Evolutionary conservation across 176 grass and related monocot genomes (phyloP).

Genomic region (Rhynchospora breviuscula): DNA sequence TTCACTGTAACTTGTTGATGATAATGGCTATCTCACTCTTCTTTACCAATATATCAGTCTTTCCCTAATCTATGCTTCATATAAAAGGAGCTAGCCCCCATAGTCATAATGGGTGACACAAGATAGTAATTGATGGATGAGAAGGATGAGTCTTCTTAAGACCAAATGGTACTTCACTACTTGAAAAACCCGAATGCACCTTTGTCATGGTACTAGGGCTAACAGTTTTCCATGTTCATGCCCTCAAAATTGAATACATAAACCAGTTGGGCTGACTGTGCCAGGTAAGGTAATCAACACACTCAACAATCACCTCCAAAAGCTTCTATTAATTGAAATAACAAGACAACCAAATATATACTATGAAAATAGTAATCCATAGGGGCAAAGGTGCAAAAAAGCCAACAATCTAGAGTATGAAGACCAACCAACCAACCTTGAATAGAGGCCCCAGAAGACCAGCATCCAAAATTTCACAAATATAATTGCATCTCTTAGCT

Average conservation of each 20-base stretch:
- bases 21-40: neutral
- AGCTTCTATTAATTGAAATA: slow-evolving; percentile 9
- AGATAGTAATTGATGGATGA: neutral
- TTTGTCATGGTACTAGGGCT: neutral
- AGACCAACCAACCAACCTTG: slow-evolving; percentile 35
- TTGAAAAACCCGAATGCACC: neutral
- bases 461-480: slow-evolving; percentile 79
- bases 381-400: neutral
- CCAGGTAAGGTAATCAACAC: neutral
- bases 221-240: neutral
- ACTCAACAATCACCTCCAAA: slow-evolving; percentile 14
- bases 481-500: slow-evolving; percentile 48
- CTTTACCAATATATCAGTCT: neutral
- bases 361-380: neutral
- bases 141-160: no score
- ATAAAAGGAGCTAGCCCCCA: neutral
- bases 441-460: slow-evolving; percentile 63
- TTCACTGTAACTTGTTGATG: no score
- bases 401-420: slow-evolving; percentile 5
- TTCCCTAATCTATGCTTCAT: neutral
- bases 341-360: slow-evolving; percentile 14
- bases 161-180: neutral
- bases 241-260: neutral
- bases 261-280: neutral
- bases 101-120: neutral